These are phyloP conservation scores for Ceratocystis variospora DNA, from an alignment of 2,329 filamentous ascomycete genomes.

Conservation along the genomic window DNA sequence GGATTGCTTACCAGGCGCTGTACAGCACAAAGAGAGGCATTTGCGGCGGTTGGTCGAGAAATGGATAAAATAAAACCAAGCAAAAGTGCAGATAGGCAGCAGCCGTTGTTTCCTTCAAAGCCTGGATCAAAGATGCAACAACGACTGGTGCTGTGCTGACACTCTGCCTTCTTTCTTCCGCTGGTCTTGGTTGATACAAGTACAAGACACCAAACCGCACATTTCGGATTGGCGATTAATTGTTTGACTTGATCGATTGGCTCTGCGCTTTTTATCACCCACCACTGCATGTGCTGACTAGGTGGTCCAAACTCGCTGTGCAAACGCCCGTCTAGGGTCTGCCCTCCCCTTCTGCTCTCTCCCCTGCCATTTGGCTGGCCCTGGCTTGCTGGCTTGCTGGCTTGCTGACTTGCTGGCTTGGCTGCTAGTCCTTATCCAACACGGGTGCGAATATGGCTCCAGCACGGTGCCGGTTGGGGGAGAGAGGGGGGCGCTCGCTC, in stretches of 20 bases:
- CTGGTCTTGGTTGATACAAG: background rate
- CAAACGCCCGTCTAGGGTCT: conserved; percentile 5
- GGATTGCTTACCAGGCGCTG: too few relatives aligned
- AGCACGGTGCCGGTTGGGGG: background rate
- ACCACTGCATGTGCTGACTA: background rate
- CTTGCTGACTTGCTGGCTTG: too few relatives aligned
- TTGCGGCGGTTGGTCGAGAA: too few relatives aligned
- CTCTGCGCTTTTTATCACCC: background rate
- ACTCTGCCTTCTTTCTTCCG: background rate
- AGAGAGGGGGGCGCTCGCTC: too few relatives aligned
- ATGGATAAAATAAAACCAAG: too few relatives aligned
- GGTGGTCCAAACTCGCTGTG: background rate
- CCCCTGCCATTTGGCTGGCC: background rate
- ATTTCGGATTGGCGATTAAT: background rate
- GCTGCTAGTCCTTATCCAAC: background rate
- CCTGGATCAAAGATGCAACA: too few relatives aligned
- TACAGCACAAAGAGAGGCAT: too few relatives aligned
- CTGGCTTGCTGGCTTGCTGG: background rate
- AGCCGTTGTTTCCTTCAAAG: too few relatives aligned
- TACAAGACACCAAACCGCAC: background rate
- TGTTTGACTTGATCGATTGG: background rate
- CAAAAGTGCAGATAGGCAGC: too few relatives aligned
- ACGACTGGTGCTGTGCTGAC: background rate
- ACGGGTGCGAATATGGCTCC: background rate
- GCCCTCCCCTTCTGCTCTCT: background rate